A percentile compares a stretch with the other conserved stretches of the same genome.
Conservation (phyloP, 331 rosid genomes). For the Quercus lobata region DNA sequence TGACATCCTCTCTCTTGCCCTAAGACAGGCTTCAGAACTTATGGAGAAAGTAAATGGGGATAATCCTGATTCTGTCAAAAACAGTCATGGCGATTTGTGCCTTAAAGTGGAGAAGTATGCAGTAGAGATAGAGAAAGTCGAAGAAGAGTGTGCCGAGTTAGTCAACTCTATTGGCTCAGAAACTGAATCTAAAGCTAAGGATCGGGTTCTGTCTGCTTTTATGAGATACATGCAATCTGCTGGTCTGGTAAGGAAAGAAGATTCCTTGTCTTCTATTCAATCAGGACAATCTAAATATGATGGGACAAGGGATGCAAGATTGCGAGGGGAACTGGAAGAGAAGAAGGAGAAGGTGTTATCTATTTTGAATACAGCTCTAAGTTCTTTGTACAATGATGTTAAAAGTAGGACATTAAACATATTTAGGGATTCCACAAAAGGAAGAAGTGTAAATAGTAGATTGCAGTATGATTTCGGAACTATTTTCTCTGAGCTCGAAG, state of each 20-base stretch:
- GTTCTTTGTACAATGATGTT: constrained; percentile 55
- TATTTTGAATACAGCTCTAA: constrained; percentile 54
- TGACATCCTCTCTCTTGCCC: constrained; percentile 74
- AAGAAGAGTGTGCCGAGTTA: constrained; percentile 64
- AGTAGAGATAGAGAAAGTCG: constrained; percentile 64
- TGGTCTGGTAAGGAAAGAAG: constrained; percentile 55
- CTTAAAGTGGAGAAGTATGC: constrained; percentile 64
- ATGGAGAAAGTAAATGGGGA: constrained; percentile 52
- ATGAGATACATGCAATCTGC: constrained; percentile 66
- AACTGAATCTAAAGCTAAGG: constrained; percentile 78
- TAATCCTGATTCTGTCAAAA: constrained; percentile 47
- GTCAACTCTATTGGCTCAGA: constrained; percentile 63
- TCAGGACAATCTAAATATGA: constrained; percentile 45
- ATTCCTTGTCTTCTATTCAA: constrained; percentile 38
- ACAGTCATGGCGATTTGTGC: constrained; percentile 65
- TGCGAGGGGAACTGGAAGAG: constrained; percentile 50
- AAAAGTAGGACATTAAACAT: constrained; percentile 46
- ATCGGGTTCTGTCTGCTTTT: constrained; percentile 65
- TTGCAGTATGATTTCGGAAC: constrained; percentile 50
- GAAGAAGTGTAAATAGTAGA: constrained; percentile 39
- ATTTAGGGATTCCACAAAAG: constrained; percentile 36
- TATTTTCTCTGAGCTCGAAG: constrained; percentile 66
- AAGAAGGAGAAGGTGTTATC: constrained; percentile 51
- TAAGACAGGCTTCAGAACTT: constrained; percentile 91
- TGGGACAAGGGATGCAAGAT: constrained; percentile 38